Evolutionary conservation across 306 rosid genomes (phyloP), one percentile per base, ranked within the genome.

Genomic region (Dryas octopetala): DNA sequence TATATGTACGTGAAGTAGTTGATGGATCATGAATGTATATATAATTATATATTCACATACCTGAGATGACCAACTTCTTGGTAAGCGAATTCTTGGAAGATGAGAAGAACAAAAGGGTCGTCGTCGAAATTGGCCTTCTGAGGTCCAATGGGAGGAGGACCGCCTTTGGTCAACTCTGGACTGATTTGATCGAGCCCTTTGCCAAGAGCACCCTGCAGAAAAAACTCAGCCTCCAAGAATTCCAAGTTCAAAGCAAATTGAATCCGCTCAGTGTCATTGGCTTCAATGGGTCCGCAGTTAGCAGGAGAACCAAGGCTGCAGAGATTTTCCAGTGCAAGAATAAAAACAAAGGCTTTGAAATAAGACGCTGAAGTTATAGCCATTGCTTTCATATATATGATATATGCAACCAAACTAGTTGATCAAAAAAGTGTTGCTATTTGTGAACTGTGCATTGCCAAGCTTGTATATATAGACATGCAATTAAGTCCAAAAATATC

Each of bases 211-310:
- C 73, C 76, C 38, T 38, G 0, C 6, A 68, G 43, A 53, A 82
- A 77, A n/a, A 51, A 55, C 70, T 82, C 79, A 4, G n/a, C 19
- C 19, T 19, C 19, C 19, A 19, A 19, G 70, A 61, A 73, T 19
- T 82, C 85, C 38, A 78, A 57, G 78, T 82, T 82, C 17, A 82
- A 65, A 62, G 85, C 82, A 74, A 77, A 62, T 48, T 12, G 64
- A 45, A 82, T 46, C 73, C 57, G 19, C 55, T 77, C 82, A 7
- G 13, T 47, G 38, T 82, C 79, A 32, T 8, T 45, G 55, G 79
- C 85, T 43, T 23, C 6, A 17, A 73, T 44, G 9, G 76, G 76
- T 15, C 51, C 51, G 49, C 83, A 80, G 19, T 61, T 4, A 19
- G 66, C 63, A 80, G 65, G 3, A 5, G 2, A 4, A 4, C 14